phyloP scores from a whole-genome alignment of 805 yeast species.

The Clavispora fructus region DNA sequence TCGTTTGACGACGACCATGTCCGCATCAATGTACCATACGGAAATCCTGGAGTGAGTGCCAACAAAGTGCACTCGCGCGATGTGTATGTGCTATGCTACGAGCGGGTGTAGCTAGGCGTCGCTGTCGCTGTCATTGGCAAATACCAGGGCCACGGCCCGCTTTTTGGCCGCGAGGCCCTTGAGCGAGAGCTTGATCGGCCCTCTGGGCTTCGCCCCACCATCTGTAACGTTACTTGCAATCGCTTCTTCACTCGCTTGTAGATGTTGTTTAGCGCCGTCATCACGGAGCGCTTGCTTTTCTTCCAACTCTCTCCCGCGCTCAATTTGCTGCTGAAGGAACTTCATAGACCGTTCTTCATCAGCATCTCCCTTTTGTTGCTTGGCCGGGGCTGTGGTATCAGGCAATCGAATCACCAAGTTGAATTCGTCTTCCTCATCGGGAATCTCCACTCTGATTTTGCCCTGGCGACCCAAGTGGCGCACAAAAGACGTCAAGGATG shows the following conservation, averaged over 20 bases:
- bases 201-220: neutral
- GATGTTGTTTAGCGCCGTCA: neutral
- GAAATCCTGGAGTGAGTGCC: slow-evolving; percentile 33
- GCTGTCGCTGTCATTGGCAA: slow-evolving; percentile 5
- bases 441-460: slow-evolving; percentile 42
- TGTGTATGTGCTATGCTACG: slow-evolving; percentile 69
- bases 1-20: slow-evolving; percentile 69
- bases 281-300: neutral
- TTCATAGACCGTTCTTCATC: slow-evolving; percentile 12
- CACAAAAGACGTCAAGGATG: slow-evolving; percentile 62
- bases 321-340: slow-evolving; percentile 12
- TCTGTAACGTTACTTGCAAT: neutral
- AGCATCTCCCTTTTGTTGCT: slow-evolving; percentile 5
- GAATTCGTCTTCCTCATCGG: slow-evolving; percentile 31
- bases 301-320: slow-evolving; percentile 7
- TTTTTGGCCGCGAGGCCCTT: slow-evolving; percentile 9
- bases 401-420: slow-evolving; percentile 29
- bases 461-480: slow-evolving; percentile 55
- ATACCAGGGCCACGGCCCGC: slow-evolving; percentile 1
- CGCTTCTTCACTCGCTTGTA: neutral
- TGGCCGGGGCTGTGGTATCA: slow-evolving; percentile 13
- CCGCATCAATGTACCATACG: slow-evolving; percentile 42
- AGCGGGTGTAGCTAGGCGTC: slow-evolving; percentile 19
- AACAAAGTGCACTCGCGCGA: slow-evolving; percentile 44
- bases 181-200: slow-evolving; percentile 7